Evolutionary conservation across 2,329 filamentous ascomycete genomes (phyloP).

Genomic region (Lasiodiplodia sp.): DNA sequence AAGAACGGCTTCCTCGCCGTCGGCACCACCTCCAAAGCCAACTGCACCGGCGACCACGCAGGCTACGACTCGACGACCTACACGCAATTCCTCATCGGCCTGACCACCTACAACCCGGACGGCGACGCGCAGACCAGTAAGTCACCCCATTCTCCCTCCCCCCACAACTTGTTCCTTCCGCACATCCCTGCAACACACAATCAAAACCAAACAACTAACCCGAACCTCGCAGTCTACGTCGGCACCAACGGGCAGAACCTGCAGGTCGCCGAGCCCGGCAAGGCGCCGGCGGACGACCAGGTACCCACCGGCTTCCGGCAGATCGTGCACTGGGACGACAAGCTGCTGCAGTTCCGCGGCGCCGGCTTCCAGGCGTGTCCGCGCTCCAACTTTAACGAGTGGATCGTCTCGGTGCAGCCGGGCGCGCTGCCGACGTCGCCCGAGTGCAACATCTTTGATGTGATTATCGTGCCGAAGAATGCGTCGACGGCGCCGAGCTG

Average conservation of each 20-base stretch:
- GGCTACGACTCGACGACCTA: neutral
- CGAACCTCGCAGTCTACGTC: neutral
- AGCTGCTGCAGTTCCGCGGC: neutral
- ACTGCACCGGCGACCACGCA: neutral
- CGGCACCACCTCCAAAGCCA: neutral
- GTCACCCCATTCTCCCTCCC: no score
- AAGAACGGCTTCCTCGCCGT: neutral
- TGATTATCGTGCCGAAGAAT: neutral
- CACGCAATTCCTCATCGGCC: neutral
- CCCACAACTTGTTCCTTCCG: no score
- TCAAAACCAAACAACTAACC: no score
- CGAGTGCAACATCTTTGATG: neutral
- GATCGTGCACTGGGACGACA: neutral
- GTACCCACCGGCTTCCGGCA: neutral
- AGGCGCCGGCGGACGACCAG: neutral
- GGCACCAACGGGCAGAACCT: neutral
- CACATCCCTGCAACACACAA: no score
- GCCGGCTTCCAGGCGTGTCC: neutral
- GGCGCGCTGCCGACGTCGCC: neutral
- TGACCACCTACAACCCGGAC: neutral
- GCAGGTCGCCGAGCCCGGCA: neutral
- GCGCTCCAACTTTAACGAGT: neutral
- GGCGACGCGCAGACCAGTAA: neutral
- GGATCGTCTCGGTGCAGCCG: neutral
- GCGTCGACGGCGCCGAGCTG: neutral